These are phyloP conservation scores for Coccomyxa sp. DNA, from an alignment of 139 green algal genomes.

Conservation along the genomic window DNA sequence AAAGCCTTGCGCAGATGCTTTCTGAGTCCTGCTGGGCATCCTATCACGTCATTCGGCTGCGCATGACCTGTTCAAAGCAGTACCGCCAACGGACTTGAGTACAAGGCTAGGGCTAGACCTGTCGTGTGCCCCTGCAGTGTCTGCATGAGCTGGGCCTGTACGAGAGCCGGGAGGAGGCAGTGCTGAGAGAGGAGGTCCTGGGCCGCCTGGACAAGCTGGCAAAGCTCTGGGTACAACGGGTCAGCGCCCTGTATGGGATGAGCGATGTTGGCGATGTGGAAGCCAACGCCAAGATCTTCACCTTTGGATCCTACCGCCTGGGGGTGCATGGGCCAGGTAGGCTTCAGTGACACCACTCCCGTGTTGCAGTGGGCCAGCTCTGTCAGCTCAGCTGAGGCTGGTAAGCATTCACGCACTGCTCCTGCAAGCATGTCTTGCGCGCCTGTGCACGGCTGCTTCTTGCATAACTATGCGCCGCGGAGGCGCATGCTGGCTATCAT, in stretches of 20 bases:
- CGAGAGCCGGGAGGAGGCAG: slow-evolving; percentile 33
- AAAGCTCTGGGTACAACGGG: slow-evolving; percentile 41
- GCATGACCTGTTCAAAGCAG: no score
- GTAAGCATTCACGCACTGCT: not conserved
- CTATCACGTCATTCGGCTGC: no score
- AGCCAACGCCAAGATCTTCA: slow-evolving; percentile 86
- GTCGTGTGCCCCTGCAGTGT: not conserved
- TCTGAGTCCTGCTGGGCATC: no score
- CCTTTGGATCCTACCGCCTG: slow-evolving; percentile 92
- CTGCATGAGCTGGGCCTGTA: slow-evolving; percentile 30
- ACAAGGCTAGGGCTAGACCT: not conserved
- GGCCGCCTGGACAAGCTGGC: slow-evolving; percentile 38
- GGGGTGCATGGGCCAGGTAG: slow-evolving; percentile 90
- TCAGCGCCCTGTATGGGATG: slow-evolving; percentile 13
- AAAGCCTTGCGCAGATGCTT: no score
- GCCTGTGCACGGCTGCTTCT: no score
- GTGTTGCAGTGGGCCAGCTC: no score
- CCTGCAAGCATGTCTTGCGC: no score
- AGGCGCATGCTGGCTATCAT: no score
- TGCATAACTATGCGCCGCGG: no score
- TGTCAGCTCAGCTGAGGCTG: no score
- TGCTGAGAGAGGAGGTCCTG: slow-evolving; percentile 47
- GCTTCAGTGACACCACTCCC: no score
- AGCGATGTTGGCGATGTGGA: slow-evolving; percentile 33
- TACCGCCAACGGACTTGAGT: not conserved